Evolutionary conservation across 148 eudicot genomes (phyloP).

Genomic region (Silene latifolia): DNA sequence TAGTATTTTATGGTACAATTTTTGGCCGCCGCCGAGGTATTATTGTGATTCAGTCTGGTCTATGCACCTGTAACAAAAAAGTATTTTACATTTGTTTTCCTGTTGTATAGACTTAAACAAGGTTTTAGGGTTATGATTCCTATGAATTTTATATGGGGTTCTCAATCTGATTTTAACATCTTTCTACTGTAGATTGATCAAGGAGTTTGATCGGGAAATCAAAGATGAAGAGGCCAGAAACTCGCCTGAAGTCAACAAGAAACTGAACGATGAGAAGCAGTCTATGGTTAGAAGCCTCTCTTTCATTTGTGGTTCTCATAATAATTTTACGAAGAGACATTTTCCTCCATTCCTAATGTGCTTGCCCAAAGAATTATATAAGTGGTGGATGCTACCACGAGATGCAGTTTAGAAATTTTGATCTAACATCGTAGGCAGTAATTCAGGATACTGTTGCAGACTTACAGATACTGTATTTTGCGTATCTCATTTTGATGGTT

Average conservation of each 20-base stretch:
- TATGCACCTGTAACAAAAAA: neutral
- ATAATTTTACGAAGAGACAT: neutral
- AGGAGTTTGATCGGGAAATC: slow-evolving; percentile 97
- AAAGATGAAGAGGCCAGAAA: slow-evolving; percentile 84
- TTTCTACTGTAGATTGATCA: slow-evolving; percentile 50
- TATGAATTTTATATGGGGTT: neutral
- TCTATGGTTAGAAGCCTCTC: slow-evolving; percentile 57
- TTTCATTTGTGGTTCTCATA: neutral
- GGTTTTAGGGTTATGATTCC: neutral
- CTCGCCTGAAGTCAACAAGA: slow-evolving; percentile 80
- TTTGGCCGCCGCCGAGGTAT: neutral
- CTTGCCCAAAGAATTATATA: neutral
- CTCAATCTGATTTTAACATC: neutral
- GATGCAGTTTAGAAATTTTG: neutral
- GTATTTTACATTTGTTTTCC: neutral
- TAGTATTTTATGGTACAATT: neutral
- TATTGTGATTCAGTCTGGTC: neutral
- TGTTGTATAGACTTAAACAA: neutral
- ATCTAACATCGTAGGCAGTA: neutral
- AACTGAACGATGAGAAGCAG: slow-evolving; percentile 94
- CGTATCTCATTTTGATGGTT: neutral
- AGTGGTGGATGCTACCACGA: neutral
- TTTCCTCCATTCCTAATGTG: neutral
- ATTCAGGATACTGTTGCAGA: neutral
- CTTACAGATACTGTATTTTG: neutral